phyloP scores from a whole-genome alignment of 1,139 yeast genomes.

The Magnusiomyces sp. region DNA sequence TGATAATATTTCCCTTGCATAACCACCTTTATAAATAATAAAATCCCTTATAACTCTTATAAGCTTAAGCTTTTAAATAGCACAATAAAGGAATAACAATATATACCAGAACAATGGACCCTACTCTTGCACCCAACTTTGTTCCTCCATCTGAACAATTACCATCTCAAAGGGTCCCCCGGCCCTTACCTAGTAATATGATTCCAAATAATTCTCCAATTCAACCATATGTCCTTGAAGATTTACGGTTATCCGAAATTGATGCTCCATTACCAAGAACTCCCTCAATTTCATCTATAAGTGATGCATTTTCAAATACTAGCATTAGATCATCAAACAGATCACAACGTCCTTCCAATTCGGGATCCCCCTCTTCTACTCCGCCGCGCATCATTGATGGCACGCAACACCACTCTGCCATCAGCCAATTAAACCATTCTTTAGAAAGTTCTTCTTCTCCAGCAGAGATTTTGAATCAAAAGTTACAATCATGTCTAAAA shows the following conservation, averaged over 20 bases:
- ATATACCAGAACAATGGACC: slow-evolving; percentile 27
- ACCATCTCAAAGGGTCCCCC: slow-evolving; percentile 36
- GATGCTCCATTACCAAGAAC: slow-evolving; percentile 64
- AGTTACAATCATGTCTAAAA: neutral
- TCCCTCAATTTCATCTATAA: slow-evolving; percentile 20
- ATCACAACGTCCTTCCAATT: neutral
- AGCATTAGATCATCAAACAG: neutral
- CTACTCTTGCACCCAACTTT: slow-evolving; percentile 33
- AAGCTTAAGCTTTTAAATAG: too few species aligned
- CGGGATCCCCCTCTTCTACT: neutral
- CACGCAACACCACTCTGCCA: neutral
- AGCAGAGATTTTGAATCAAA: neutral
- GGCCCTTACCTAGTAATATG: slow-evolving; percentile 57
- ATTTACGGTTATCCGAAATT: slow-evolving; percentile 49
- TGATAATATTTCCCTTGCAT: too few species aligned
- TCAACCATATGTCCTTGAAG: slow-evolving; percentile 67
- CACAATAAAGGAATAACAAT: too few species aligned
- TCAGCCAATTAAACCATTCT: neutral
- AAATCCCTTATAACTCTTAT: too few species aligned
- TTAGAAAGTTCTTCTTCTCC: neutral
- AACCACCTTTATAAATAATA: too few species aligned
- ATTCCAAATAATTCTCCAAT: slow-evolving; percentile 75
- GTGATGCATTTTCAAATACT: neutral
- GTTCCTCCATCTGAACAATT: slow-evolving; percentile 31
- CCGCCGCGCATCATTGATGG: neutral